phyloP scores from a whole-genome alignment of 1,139 yeast species.

The Sugiyamaella grinbergsii region DNA sequence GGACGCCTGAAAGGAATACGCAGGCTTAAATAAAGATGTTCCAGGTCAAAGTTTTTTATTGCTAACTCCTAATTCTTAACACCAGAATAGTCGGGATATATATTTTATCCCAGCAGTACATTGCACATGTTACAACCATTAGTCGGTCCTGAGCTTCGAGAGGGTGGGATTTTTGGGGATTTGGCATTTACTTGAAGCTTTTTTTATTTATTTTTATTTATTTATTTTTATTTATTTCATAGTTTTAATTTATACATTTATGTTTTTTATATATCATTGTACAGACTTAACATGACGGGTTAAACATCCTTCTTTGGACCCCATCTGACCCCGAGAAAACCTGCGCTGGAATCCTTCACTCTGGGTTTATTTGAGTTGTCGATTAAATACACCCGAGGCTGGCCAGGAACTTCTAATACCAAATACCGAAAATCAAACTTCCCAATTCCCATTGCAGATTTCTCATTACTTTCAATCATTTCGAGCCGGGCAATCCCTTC shows the following conservation, averaged over 20 bases:
- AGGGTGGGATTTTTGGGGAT: slow-evolving; percentile 6
- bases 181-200: not conserved
- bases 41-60: too few species aligned
- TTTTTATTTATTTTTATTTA: not conserved
- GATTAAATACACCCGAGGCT: slow-evolving; percentile 66
- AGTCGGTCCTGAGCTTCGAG: not conserved
- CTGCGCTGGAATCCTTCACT: slow-evolving; percentile 45
- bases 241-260: not conserved
- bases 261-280: not conserved
- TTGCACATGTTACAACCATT: not conserved
- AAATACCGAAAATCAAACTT: slow-evolving; percentile 73
- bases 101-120: not conserved
- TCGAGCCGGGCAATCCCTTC: slow-evolving; percentile 76
- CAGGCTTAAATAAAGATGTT: slow-evolving; percentile 4
- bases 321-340: slow-evolving; percentile 83
- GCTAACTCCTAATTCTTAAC: too few species aligned
- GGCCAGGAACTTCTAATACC: slow-evolving; percentile 74
- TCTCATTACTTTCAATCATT: slow-evolving; percentile 50
- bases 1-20: slow-evolving; percentile 2
- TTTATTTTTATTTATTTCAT: not conserved
- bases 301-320: slow-evolving; percentile 45
- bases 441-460: slow-evolving; percentile 48
- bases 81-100: too few species aligned
- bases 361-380: slow-evolving; percentile 52
- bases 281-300: not conserved